Evolutionary conservation across 306 rosid species (phyloP), one percentile per base, ranked within the genome.

Genomic region (Mimosa pudica): DNA sequence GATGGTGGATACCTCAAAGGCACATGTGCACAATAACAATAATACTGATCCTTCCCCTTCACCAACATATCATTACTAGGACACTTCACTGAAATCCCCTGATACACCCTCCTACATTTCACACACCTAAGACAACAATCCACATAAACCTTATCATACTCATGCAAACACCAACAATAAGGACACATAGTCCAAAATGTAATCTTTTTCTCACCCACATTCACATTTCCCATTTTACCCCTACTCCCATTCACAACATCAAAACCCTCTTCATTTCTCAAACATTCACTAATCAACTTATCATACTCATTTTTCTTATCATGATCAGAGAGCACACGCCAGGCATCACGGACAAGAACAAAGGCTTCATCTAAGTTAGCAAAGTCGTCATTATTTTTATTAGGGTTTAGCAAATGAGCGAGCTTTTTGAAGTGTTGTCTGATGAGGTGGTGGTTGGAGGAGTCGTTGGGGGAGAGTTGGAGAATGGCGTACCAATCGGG

Each of bases 131-230:
- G 49, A 14, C 90, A 65, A 71, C 85, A 90, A 2, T 80, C 97
- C 68, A 82, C 79, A 32, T 88, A 94, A 20, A 60, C 77, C 60
- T 61, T 88, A 78, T 82, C 83, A 73, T 92, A 92, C 77, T 89
- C 87, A 41, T 82, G 89, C 77, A 92, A 52, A 70, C 18, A 82
- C 85, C 84, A 92, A 54, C 97, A 92, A 78, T 85, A 94, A 8
- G 97, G 94, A 73, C 97, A 94, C 71, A 90, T 36, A 0, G 97
- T 92, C 98, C 98, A 94, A 75, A 94, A 92, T 30, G 92, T 75
- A 52, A 67, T 80, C 8, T 58, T 77, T 47, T 35, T 16, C 0
- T 76, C 72, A 36, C 63, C 52, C 8, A 17, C 81, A 6, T n/a
- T 54, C 49, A 46, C 47, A 0, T 14, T 24, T 24, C 30, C 30